Base-by-base conservation (phyloP, 768 basidiomycete species). In the Inosperma sp. region DNA sequence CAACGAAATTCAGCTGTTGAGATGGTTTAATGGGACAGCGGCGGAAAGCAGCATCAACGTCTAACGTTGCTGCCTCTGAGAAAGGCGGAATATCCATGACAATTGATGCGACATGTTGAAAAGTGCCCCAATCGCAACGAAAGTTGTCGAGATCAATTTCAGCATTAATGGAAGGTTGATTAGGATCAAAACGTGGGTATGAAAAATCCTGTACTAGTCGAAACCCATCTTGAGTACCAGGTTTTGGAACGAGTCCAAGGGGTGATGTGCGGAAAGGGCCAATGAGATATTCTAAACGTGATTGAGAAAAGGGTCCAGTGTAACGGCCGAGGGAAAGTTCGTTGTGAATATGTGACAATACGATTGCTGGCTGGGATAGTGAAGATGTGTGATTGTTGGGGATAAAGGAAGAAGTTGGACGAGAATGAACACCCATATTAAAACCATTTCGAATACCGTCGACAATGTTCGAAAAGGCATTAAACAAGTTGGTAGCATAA, bases 181-280 rank as follows among this genome's bases (percentile, higher is more conserved):
- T 5, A 1, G 60, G 62, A 30, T 65, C 33, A 25, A 62, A 45
- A 2, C 53, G 16, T 2, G 66, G 66, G 44, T 48, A 68, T 1
- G 67, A 72, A 14, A 68, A 48, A 30, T 65, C 60, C 34, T 75
- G 72, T 0, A 75, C 58, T 0, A 74, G 33, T 0, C 61, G 58
- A 8, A 68, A 65, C 12, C 61, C 59, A 5, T 62, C 45, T 10
- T n/a, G n/a, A n/a, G 44, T 27, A 25, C 48, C 47, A 0, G 55
- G 59, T 47, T 76, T 78, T 0, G 68, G 69, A 0, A 77, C 65
- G 0, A 73, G 57, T 0, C 68, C 68, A 0, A 78, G 57, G 0
- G 75, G 78, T 0, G 72, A 71, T 0, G 74, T 65, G 0, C 52
- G 53, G 36, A 78, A 78, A 0, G 66, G 68, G 1, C 76, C 73